phyloP scores from a whole-genome alignment of 805 yeast species.

The Ascoidea asiatica region DNA sequence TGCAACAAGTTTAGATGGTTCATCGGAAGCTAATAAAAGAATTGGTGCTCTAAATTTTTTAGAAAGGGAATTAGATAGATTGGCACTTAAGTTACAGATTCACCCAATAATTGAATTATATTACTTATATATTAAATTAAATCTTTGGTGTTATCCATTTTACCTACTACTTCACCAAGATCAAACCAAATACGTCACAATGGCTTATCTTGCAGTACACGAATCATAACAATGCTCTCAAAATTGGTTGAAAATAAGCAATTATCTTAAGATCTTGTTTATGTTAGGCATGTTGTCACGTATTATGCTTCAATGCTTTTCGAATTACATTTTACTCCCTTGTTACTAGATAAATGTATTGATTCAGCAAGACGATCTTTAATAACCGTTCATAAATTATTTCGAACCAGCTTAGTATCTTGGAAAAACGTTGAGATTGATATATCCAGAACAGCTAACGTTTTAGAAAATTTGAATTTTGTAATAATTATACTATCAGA shows the following conservation, averaged over 20 bases:
- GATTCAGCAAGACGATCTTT: conserved; percentile 87
- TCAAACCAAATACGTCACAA: conserved; percentile 71
- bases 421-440: conserved; percentile 90
- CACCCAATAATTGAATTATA: conserved; percentile 64
- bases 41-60: conserved; percentile 68
- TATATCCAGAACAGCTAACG: conserved; percentile 82
- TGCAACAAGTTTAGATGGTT: conserved; percentile 77
- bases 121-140: conserved; percentile 62
- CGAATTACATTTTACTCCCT: conserved; percentile 68
- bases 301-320: conserved; percentile 72
- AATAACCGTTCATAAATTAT: conserved; percentile 82
- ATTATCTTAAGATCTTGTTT: conserved; percentile 74
- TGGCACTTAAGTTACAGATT: conserved; percentile 52
- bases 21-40: conserved; percentile 70
- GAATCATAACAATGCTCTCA: conserved; percentile 67
- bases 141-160: conserved; percentile 86
- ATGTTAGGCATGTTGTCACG: conserved; percentile 75
- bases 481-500: conserved; percentile 83
- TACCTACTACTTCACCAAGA: conserved; percentile 77
- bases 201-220: conserved; percentile 67
- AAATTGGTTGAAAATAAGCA: conserved; percentile 53
- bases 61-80: conserved; percentile 63
- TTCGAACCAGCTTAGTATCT: conserved; percentile 76
- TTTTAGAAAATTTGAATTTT: conserved; percentile 76
- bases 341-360: conserved; percentile 49